phyloP scores from a whole-genome alignment of 768 basidiomycete genomes.

The Tephrocybe sp. region DNA sequence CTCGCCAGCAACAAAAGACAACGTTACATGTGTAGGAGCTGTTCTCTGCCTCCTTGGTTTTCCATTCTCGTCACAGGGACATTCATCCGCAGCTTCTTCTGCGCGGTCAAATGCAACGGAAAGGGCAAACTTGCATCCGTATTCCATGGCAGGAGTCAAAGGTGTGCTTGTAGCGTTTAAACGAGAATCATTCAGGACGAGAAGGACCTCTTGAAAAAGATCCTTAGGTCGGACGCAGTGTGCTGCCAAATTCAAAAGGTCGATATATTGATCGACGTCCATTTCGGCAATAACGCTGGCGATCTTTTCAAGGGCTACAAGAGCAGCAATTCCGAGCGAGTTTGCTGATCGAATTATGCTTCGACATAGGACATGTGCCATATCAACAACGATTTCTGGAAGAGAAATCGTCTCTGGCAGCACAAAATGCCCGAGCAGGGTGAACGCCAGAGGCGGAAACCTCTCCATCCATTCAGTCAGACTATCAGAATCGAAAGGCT shows the following conservation, averaged over 20 bases:
- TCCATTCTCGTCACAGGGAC: constrained; percentile 65
- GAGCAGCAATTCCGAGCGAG: constrained; percentile 47
- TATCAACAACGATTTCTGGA: constrained; percentile 26
- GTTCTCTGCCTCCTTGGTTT: constrained; percentile 43
- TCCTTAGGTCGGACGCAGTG: constrained; percentile 49
- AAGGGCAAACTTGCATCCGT: constrained; percentile 55
- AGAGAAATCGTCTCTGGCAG: constrained; percentile 36
- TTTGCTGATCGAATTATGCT: constrained; percentile 57
- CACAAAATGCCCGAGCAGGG: constrained; percentile 45
- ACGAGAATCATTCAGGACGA: constrained; percentile 55
- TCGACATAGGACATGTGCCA: constrained; percentile 35
- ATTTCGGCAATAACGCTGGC: constrained; percentile 40
- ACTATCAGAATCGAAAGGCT: constrained; percentile 25
- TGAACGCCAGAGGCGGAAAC: constrained; percentile 54
- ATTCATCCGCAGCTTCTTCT: constrained; percentile 65
- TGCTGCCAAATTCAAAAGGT: constrained; percentile 49
- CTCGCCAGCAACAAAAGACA: constrained; percentile 34
- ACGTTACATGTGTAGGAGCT: constrained; percentile 40
- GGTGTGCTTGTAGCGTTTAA: constrained; percentile 18
- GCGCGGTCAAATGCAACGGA: constrained; percentile 60
- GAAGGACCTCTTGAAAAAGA: constrained; percentile 56
- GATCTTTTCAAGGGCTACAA: constrained; percentile 59
- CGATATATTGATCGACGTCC: constrained; percentile 41
- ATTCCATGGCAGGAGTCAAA: constrained; percentile 27
- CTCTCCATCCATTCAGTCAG: constrained; percentile 43